A percentile compares a stretch with the other conserved stretches of the same genome.
Evolutionary conservation across 768 basidiomycete species (phyloP).

Genomic region (Cystobasidium onofrii): DNA sequence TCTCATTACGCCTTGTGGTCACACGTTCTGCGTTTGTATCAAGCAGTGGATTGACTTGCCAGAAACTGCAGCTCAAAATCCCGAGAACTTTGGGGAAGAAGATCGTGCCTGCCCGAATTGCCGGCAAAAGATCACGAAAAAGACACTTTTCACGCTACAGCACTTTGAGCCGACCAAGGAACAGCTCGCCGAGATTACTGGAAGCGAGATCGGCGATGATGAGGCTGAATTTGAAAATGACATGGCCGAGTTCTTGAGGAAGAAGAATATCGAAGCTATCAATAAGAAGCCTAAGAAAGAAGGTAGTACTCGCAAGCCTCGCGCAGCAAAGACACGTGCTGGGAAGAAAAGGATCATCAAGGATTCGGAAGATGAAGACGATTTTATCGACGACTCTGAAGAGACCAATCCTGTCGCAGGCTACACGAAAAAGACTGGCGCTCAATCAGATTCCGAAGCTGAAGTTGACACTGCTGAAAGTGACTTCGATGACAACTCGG

Average conservation of each 20-base stretch:
- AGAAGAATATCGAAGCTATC: not conserved
- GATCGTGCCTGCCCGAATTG: not conserved
- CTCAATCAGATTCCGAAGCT: not conserved
- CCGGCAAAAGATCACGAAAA: not conserved
- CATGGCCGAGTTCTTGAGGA: not conserved
- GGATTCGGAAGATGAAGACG: slow-evolving; percentile 1
- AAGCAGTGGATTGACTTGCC: not conserved
- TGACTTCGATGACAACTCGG: not conserved
- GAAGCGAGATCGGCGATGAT: not conserved
- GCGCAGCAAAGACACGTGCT: not conserved
- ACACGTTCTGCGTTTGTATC: not conserved
- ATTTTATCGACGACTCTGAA: slow-evolving; percentile 2
- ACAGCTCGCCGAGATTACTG: slow-evolving; percentile 8
- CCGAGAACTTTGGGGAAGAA: not conserved
- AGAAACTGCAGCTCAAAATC: not conserved
- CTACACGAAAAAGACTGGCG: not conserved
- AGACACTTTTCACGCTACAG: not conserved
- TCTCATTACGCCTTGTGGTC: not conserved
- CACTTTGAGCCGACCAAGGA: slow-evolving; percentile 1
- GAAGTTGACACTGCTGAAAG: not conserved
- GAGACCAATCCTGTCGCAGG: not conserved
- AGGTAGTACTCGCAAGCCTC: not conserved
- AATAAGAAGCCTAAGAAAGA: not conserved
- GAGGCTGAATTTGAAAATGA: not conserved
- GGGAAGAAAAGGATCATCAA: not conserved